These are phyloP conservation scores for Penicillium polonicum DNA, from an alignment of 2,329 filamentous ascomycete species.

Conservation along the genomic window DNA sequence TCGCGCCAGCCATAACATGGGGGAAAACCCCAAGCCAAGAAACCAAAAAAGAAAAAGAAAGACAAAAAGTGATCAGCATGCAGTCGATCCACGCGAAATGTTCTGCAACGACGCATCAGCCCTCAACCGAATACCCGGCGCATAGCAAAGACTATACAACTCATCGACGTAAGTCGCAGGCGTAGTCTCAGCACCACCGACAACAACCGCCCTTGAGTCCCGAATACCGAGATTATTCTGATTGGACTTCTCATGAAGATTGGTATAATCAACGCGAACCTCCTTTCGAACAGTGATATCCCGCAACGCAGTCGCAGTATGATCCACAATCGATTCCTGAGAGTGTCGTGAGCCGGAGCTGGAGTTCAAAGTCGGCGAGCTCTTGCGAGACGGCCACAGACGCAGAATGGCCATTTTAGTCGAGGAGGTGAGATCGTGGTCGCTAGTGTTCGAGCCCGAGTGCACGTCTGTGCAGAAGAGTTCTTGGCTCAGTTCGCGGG, in stretches of 20 bases:
- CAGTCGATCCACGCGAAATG: neutral
- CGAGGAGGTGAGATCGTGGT: constrained; percentile 24
- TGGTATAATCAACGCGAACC: constrained; percentile 54
- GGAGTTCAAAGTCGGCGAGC: neutral
- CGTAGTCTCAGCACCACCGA: constrained; percentile 26
- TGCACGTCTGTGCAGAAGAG: constrained; percentile 48
- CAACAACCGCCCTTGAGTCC: constrained; percentile 26
- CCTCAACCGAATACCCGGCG: constrained; percentile 30
- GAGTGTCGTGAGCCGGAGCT: constrained; percentile 10
- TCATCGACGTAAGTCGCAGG: constrained; percentile 48
- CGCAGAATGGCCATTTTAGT: constrained; percentile 20
- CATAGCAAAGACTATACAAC: constrained; percentile 41
- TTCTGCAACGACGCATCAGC: constrained; percentile 22
- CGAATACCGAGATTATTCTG: constrained; percentile 21
- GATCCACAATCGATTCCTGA: constrained; percentile 24
- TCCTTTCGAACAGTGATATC: constrained; percentile 65
- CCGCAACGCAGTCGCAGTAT: constrained; percentile 39
- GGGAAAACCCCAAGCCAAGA: neutral
- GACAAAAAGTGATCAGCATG: constrained; percentile 1
- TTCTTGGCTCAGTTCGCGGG: constrained; percentile 60
- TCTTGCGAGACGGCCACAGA: constrained; percentile 25
- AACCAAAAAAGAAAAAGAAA: neutral
- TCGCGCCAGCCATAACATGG: neutral
- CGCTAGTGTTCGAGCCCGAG: constrained; percentile 23
- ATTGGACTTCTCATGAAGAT: constrained; percentile 23